These are phyloP conservation scores for Adansonia gregorii DNA, from an alignment of 441 rosid genomes.

Conservation along the genomic window DNA sequence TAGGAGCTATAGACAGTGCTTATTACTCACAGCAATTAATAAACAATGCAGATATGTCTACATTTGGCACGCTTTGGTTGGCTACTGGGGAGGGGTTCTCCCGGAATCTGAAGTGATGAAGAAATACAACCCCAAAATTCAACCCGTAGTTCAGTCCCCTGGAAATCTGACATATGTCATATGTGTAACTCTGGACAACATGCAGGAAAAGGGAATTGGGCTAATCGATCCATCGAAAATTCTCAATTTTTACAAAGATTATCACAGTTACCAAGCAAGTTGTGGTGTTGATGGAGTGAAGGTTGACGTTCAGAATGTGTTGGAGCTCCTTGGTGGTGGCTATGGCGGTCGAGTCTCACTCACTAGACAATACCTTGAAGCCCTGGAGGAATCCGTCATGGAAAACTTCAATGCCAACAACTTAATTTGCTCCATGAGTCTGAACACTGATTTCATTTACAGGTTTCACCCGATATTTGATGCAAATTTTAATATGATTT, in stretches of 20 bases:
- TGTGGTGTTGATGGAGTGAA: conserved; percentile 70
- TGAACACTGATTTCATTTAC: conserved; percentile 62
- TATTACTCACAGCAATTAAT: not conserved
- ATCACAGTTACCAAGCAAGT: conserved; percentile 59
- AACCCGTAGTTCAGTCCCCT: conserved; percentile 62
- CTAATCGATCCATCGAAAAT: conserved; percentile 56
- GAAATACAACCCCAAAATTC: conserved; percentile 59
- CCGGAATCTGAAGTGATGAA: conserved; percentile 58
- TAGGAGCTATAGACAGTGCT: not conserved
- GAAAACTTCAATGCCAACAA: conserved; percentile 60
- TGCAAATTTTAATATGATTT: not conserved
- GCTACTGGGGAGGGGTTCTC: conserved; percentile 78
- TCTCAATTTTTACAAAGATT: conserved; percentile 59
- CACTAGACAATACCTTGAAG: conserved; percentile 58
- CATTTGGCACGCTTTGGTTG: conserved; percentile 68
- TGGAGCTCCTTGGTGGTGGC: conserved; percentile 66
- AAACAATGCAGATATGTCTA: conserved; percentile 53
- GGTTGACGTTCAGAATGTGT: conserved; percentile 68
- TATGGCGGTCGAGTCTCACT: conserved; percentile 63
- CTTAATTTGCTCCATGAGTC: conserved; percentile 69
- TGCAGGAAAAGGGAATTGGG: conserved; percentile 68
- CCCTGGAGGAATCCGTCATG: conserved; percentile 61
- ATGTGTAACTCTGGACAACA: conserved; percentile 51
- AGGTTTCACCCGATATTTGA: conserved; percentile 38
- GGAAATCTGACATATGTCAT: conserved; percentile 58